phyloP scores from a whole-genome alignment of 192 early-diverging fungal genomes.

The Coemansia sp. region DNA sequence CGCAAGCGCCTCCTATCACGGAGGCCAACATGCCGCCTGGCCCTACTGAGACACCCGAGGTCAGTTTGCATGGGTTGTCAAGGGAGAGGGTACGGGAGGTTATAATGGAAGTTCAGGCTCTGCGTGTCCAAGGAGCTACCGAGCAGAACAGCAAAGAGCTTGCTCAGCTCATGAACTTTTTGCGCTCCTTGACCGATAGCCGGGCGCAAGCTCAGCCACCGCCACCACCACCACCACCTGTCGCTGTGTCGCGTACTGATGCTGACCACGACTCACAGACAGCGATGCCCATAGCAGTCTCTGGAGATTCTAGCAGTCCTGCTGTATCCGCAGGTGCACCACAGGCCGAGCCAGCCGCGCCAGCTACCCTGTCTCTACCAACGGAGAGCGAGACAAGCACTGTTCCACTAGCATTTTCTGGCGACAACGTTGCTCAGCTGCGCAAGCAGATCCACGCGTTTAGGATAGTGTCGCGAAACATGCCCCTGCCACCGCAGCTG shows the following conservation, averaged over 20 bases:
- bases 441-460: slow-evolving; percentile 84
- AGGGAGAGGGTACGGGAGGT: slow-evolving; percentile 35
- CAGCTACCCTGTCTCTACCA: slow-evolving; percentile 10
- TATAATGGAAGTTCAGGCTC: slow-evolving; percentile 40
- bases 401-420: slow-evolving; percentile 42
- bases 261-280: neutral
- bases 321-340: slow-evolving; percentile 9
- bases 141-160: slow-evolving; percentile 76
- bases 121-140: slow-evolving; percentile 68
- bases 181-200: slow-evolving; percentile 46
- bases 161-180: slow-evolving; percentile 61
- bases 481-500: slow-evolving; percentile 70
- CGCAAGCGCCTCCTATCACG: slow-evolving; percentile 12
- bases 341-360: slow-evolving; percentile 2
- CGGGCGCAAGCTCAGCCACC: slow-evolving; percentile 54
- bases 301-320: slow-evolving; percentile 13
- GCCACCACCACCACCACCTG: slow-evolving; percentile 5
- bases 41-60: neutral
- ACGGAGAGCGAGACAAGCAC: neutral
- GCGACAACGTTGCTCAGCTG: slow-evolving; percentile 66
- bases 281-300: slow-evolving; percentile 30
- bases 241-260: neutral
- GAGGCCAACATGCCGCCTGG: neutral
- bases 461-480: slow-evolving; percentile 75
- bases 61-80: slow-evolving; percentile 10